Percentiles rank a stretch among this genome's conserved stretches.
Conservation (phyloP, 2,329 filamentous ascomycete genomes). For the Phoma sp. region DNA sequence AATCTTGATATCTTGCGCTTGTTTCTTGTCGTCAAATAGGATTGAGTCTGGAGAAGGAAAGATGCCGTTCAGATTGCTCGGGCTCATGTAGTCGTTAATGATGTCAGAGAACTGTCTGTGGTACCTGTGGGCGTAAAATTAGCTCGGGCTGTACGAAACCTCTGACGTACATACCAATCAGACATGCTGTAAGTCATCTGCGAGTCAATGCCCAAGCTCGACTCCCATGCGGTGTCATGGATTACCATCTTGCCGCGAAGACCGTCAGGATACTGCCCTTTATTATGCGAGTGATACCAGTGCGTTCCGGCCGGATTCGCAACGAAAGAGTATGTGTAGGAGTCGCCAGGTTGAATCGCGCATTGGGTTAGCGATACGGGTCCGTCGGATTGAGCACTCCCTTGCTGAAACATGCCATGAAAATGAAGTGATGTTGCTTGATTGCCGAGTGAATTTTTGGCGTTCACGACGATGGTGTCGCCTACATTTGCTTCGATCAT, state of each 20-base stretch:
- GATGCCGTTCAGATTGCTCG: slow-evolving; percentile 54
- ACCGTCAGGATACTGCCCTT: slow-evolving; percentile 63
- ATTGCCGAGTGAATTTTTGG: slow-evolving; percentile 69
- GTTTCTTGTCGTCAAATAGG: slow-evolving; percentile 71
- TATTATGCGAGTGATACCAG: slow-evolving; percentile 71
- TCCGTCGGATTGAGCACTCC: slow-evolving; percentile 75
- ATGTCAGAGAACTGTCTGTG: slow-evolving; percentile 55
- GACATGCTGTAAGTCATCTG: slow-evolving; percentile 69
- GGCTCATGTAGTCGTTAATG: slow-evolving; percentile 55
- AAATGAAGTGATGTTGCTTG: slow-evolving; percentile 72
- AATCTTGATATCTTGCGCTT: slow-evolving; percentile 56
- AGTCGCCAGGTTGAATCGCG: slow-evolving; percentile 56
- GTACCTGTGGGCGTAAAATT: neutral
- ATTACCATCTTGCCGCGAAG: slow-evolving; percentile 70
- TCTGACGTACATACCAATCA: slow-evolving; percentile 66
- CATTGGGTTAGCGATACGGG: slow-evolving; percentile 64
- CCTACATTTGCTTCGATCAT: slow-evolving; percentile 74
- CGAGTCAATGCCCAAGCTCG: slow-evolving; percentile 56
- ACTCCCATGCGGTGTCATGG: slow-evolving; percentile 60
- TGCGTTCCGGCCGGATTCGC: slow-evolving; percentile 59
- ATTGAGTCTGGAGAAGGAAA: slow-evolving; percentile 72
- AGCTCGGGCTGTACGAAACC: neutral
- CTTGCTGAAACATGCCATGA: slow-evolving; percentile 77
- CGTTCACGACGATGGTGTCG: slow-evolving; percentile 70
- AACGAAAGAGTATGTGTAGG: slow-evolving; percentile 71